These are phyloP conservation scores for Croton laevigatus DNA, from an alignment of 441 rosid species.

Conservation along the genomic window DNA sequence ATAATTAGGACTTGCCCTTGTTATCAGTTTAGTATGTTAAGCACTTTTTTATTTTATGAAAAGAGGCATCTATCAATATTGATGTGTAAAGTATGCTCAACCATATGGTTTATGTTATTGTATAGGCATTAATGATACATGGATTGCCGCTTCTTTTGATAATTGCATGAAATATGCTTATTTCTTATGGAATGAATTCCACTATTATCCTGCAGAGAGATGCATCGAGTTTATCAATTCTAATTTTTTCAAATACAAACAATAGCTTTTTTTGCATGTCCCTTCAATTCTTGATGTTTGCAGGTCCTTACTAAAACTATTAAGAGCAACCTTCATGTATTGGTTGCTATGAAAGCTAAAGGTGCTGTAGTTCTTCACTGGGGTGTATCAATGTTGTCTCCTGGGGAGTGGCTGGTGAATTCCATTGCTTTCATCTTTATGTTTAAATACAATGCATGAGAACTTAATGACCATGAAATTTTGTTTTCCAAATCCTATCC, in stretches of 20 bases:
- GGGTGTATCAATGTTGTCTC: slow-evolving; percentile 53
- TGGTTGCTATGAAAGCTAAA: slow-evolving; percentile 48
- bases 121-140: not conserved
- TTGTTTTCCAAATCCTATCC: not conserved
- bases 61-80: not conserved
- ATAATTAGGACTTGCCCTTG: not conserved
- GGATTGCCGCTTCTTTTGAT: not conserved
- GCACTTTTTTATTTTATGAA: slow-evolving; percentile 2
- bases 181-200: not conserved
- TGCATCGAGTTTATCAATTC: not conserved
- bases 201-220: not conserved
- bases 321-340: slow-evolving; percentile 39
- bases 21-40: not conserved
- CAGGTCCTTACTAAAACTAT: slow-evolving; percentile 46
- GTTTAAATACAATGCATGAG: slow-evolving; percentile 5
- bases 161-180: not conserved
- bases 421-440: slow-evolving; percentile 12
- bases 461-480: slow-evolving; percentile 5
- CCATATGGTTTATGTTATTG: not conserved
- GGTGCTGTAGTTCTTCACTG: slow-evolving; percentile 60
- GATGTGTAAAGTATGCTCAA: not conserved
- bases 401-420: slow-evolving; percentile 67
- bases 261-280: not conserved
- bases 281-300: slow-evolving; percentile 1
- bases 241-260: not conserved